These are phyloP conservation scores for Penicillium antarcticum DNA, from an alignment of 495 filamentous ascomycete species.

Conservation along the genomic window DNA sequence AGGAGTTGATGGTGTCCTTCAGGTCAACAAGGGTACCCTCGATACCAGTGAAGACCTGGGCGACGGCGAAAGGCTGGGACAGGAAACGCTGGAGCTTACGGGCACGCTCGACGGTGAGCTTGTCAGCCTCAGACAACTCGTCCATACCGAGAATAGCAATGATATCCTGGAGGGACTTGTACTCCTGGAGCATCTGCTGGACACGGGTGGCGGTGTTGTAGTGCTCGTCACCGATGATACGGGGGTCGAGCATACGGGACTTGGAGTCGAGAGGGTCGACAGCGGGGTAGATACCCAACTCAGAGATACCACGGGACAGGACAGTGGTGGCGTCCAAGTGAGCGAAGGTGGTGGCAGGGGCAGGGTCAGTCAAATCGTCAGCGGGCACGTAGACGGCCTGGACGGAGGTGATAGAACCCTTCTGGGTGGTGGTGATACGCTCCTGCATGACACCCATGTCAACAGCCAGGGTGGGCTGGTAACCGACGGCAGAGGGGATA, in stretches of 20 bases:
- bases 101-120: slow-evolving; percentile 99
- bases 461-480: slow-evolving; percentile 98
- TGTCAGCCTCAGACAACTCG: slow-evolving; percentile 96
- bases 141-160: slow-evolving; percentile 99
- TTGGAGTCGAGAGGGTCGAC: slow-evolving; percentile 99
- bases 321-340: slow-evolving; percentile 99
- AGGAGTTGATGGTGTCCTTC: slow-evolving; percentile 95
- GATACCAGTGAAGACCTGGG: slow-evolving; percentile 98
- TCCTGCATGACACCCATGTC: slow-evolving; percentile 99
- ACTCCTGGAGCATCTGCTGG: slow-evolving; percentile 99
- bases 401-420: slow-evolving; percentile 99
- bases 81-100: slow-evolving; percentile 99
- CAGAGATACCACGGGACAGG: slow-evolving; percentile 99
- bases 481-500: slow-evolving; percentile 99
- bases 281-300: slow-evolving; percentile 99
- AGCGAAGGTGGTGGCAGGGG: slow-evolving; percentile 98
- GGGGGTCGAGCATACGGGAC: slow-evolving; percentile 98
- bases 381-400: slow-evolving; percentile 99
- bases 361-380: slow-evolving; percentile 99
- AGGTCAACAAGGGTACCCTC: slow-evolving; percentile 95
- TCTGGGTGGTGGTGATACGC: slow-evolving; percentile 98
- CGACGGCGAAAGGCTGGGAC: slow-evolving; percentile 97
- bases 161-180: slow-evolving; percentile 99
- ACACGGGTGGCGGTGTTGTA: slow-evolving; percentile 91
- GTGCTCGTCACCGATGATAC: slow-evolving; percentile 96